Evolutionary conservation across 1,284 basidiomycete species (phyloP).

Genomic region (Sporisorium iseilematis-ciliati): DNA sequence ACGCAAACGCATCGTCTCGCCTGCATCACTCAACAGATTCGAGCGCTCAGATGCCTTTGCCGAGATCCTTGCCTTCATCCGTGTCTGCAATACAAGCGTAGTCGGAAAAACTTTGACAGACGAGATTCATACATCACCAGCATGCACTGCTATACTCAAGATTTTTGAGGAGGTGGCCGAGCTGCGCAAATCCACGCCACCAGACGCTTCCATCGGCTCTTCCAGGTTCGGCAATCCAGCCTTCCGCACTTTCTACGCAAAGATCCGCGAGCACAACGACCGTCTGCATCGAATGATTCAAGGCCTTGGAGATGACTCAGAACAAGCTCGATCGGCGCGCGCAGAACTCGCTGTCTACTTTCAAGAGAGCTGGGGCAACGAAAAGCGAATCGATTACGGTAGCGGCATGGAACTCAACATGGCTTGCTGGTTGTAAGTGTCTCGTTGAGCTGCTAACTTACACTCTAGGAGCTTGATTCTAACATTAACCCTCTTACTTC

Average conservation of each 20-base stretch:
- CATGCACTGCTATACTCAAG: conserved; percentile 60
- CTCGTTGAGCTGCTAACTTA: not conserved
- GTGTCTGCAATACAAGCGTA: conserved; percentile 81
- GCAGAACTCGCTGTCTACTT: conserved; percentile 78
- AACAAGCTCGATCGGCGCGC: conserved; percentile 32
- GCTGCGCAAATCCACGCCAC: conserved; percentile 78
- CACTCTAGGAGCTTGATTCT: not conserved
- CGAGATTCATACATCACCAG: conserved; percentile 60
- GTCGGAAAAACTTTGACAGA: conserved; percentile 80
- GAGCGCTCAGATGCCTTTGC: conserved; percentile 80
- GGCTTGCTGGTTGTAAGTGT: conserved; percentile 89
- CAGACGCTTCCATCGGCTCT: conserved; percentile 84
- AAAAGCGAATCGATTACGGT: conserved; percentile 94
- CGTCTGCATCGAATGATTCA: conserved; percentile 39
- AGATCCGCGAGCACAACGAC: conserved; percentile 77
- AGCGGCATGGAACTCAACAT: conserved; percentile 99
- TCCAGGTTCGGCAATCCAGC: conserved; percentile 98
- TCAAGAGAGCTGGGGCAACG: conserved; percentile 89
- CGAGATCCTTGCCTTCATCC: conserved; percentile 80
- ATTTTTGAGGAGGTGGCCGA: conserved; percentile 48
- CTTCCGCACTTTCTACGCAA: conserved; percentile 90
- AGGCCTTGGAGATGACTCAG: conserved; percentile 68
- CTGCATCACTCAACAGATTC: conserved; percentile 84
- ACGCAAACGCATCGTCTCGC: conserved; percentile 82
- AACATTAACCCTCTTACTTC: not conserved